Conservation (phyloP, 1,284 basidiomycete genomes). For the Apiotrichum veenhuisii region DNA sequence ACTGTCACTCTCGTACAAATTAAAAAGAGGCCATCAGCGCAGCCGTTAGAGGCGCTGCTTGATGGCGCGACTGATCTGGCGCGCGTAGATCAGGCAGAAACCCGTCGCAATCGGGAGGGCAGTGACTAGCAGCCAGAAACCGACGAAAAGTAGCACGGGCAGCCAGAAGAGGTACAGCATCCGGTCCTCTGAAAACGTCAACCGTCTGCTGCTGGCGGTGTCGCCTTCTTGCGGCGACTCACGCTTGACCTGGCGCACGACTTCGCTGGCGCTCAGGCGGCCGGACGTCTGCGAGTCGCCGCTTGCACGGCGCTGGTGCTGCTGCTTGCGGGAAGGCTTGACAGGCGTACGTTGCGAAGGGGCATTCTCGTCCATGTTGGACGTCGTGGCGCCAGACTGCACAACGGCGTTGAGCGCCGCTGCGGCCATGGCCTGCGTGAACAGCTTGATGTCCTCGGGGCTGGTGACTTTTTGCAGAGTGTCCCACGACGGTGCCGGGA, state of each 20-base stretch:
- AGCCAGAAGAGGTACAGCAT: slow-evolving; percentile 95
- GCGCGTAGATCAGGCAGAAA: slow-evolving; percentile 41
- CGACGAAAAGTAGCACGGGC: slow-evolving; percentile 63
- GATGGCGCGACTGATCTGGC: slow-evolving; percentile 41
- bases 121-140: slow-evolving; percentile 46
- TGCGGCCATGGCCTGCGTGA: slow-evolving; percentile 46
- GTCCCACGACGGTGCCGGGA: slow-evolving; percentile 46
- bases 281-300: slow-evolving; percentile 16
- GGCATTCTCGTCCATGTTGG: slow-evolving; percentile 9
- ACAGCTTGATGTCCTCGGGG: slow-evolving; percentile 44
- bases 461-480: slow-evolving; percentile 38
- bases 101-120: slow-evolving; percentile 45
- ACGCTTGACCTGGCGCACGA: slow-evolving; percentile 53
- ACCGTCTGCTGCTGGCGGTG: not conserved
- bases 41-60: slow-evolving; percentile 31
- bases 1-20: not conserved
- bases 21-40: not conserved
- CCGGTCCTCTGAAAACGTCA: slow-evolving; percentile 63
- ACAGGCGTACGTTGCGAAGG: slow-evolving; percentile 2
- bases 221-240: slow-evolving; percentile 42
- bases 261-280: slow-evolving; percentile 16
- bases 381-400: slow-evolving; percentile 36
- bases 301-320: slow-evolving; percentile 13
- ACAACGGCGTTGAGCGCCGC: slow-evolving; percentile 45
- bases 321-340: slow-evolving; percentile 12